Evolutionary conservation across 495 filamentous ascomycete genomes (phyloP).

Genomic region (Podospora anserina): DNA sequence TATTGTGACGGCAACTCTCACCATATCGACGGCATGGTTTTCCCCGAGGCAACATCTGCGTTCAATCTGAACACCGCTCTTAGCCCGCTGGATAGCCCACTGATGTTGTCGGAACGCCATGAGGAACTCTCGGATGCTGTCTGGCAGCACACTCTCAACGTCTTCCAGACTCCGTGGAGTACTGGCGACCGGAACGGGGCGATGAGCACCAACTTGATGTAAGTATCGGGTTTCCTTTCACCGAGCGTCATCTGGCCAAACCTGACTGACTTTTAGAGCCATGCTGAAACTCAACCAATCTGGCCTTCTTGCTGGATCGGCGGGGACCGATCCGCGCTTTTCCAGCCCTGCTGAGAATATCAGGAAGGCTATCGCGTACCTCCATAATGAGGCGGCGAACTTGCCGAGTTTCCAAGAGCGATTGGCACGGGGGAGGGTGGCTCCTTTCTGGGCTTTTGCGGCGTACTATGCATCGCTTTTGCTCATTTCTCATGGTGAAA

Average conservation of each 20-base stretch:
- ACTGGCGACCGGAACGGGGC: constrained; percentile 23
- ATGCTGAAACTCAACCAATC: constrained; percentile 32
- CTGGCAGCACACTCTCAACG: constrained; percentile 16
- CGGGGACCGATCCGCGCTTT: constrained; percentile 6
- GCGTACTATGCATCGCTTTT: constrained; percentile 27
- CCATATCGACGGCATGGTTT: constrained; percentile 25
- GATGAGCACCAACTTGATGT: constrained; percentile 33
- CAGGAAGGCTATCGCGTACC: constrained; percentile 20
- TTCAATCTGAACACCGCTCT: constrained; percentile 27
- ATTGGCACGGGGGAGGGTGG: constrained; percentile 16
- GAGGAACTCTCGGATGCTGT: constrained; percentile 23
- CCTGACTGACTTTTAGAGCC: constrained; percentile 22
- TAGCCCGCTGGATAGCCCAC: constrained; percentile 23
- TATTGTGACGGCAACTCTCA: constrained; percentile 22
- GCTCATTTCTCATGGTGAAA: constrained; percentile 29
- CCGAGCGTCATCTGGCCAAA: constrained; percentile 1
- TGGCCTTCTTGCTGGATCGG: constrained; percentile 16
- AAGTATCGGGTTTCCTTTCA: constrained; percentile 3
- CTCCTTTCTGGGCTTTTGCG: constrained; percentile 26
- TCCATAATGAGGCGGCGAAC: constrained; percentile 21
- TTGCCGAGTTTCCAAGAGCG: constrained; percentile 6
- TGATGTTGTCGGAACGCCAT: constrained; percentile 8
- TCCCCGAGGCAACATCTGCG: constrained; percentile 30
- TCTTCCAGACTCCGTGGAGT: constrained; percentile 17
- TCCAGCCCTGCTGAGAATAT: constrained; percentile 19